Evolutionary conservation across 2,329 filamentous ascomycete species (phyloP).

Genomic region (Penicillium psychrosexuale): DNA sequence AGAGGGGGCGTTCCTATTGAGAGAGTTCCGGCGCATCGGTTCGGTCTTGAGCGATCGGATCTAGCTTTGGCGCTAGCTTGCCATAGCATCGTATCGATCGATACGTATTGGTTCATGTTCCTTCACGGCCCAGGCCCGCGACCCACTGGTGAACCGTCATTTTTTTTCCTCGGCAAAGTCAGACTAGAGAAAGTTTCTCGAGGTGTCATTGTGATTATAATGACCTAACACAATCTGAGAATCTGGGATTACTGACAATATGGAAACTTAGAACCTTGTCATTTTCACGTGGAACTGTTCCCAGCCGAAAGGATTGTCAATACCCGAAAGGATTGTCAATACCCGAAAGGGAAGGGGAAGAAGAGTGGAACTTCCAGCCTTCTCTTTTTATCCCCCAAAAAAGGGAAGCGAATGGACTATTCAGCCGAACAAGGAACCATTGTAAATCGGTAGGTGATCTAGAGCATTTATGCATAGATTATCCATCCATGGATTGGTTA

Average conservation of each 20-base stretch:
- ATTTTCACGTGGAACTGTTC: not conserved
- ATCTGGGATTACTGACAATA: not conserved
- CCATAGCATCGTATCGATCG: not conserved
- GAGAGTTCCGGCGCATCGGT: not conserved
- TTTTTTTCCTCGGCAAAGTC: not conserved
- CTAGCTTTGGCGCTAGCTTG: not conserved
- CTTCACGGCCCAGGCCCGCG: not conserved
- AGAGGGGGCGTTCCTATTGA: constrained; percentile 7
- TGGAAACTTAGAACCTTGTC: not conserved
- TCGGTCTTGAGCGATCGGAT: not conserved
- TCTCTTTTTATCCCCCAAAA: not conserved
- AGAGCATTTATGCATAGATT: not conserved
- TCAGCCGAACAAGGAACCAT: too few species aligned
- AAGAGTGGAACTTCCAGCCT: not conserved
- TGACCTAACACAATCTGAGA: not conserved
- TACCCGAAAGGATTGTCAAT: not conserved
- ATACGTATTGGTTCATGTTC: not conserved
- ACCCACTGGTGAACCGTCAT: not conserved
- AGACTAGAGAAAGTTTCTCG: not conserved
- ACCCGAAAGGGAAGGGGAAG: not conserved
- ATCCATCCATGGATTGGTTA: not conserved
- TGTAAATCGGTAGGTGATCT: not conserved
- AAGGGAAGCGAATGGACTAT: not conserved
- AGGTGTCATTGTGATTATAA: not conserved
- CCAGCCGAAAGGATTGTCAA: not conserved